These are phyloP conservation scores for Oxyria digyna DNA, from an alignment of 148 eudicot species.

Conservation along the genomic window DNA sequence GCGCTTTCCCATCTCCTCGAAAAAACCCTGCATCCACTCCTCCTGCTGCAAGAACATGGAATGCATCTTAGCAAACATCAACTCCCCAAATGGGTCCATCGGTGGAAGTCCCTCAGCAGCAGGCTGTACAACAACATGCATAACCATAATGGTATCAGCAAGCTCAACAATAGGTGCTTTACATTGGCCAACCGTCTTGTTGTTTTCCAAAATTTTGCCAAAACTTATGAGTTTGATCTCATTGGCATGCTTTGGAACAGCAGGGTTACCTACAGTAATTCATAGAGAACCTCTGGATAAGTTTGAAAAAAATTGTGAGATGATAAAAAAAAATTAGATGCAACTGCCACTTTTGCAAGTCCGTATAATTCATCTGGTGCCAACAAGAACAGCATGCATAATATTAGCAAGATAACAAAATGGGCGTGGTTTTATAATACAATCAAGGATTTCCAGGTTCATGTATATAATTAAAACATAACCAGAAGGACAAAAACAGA, in stretches of 20 bases:
- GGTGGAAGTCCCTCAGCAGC: too few species aligned
- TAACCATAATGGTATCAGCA: constrained; percentile 60
- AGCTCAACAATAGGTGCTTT: constrained; percentile 81
- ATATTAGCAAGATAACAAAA: not conserved
- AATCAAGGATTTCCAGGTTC: too few species aligned
- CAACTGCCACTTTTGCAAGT: not conserved
- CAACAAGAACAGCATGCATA: not conserved
- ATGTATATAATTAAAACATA: too few species aligned
- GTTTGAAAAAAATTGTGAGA: not conserved
- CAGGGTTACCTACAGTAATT: constrained; percentile 40
- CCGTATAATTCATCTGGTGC: not conserved
- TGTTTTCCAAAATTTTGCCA: constrained; percentile 89
- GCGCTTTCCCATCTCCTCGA: too few species aligned
- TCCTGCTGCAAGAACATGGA: too few species aligned
- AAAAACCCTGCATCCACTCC: too few species aligned
- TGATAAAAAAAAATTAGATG: not conserved
- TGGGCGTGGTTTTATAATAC: not conserved
- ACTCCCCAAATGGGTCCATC: too few species aligned
- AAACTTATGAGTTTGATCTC: constrained; percentile 83
- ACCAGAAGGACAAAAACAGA: too few species aligned
- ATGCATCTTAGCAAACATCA: too few species aligned
- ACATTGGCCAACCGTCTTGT: constrained; percentile 83
- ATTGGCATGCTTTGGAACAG: constrained; percentile 68
- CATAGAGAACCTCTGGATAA: not conserved
- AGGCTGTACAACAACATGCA: constrained; percentile 99